Evolutionary conservation across 345 rosid species (phyloP), one percentile per base, ranked within the genome.

Genomic region (Eutrema heterophyllum): DNA sequence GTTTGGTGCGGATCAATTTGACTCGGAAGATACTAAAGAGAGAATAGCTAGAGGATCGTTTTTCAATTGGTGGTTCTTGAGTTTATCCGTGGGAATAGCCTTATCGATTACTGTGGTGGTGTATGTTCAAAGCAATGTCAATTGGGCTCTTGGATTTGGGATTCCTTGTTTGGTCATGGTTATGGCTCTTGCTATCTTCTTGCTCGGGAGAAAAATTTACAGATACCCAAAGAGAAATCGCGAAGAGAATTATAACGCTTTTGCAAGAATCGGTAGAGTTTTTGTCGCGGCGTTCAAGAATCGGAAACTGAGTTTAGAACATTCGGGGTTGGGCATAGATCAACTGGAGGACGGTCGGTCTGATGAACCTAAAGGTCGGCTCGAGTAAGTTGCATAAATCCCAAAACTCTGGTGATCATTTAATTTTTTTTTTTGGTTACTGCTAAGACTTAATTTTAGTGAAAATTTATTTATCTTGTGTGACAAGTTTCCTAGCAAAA

Each of bases 181-280:
- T 24, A 59, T 59, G 65, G 65, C 65, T 59, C 65, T 59, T 59
- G 65, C 48, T 39, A 59, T 59, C 33, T 59, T 59, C 11, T 59
- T 38, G 43, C 48, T 59, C 4, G 65, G 65, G 32, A 59, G 65
- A 6, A 59, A 39, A 39, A 59, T 48, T 21, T 59, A 59, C n/a
- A 35, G 65, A 1, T 59, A 59, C 8, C 65, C 65, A 21, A 24
- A 59, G 30, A 1, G 33, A 12, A 39, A 40, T 2, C 33, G 2
- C 3, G 27, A 6, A 46, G 51, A 59, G 32, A 39, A 11, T 10
- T n/a, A n/a, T n/a, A 39, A 59, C 65, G 65, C 33, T 2, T 38
- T 39, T 6, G 65, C 27, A 9, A 59, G 65, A 27, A 59, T 39
- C 46, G 65, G 65, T 21, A 38, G 48, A 39, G 48, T 59, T 59